Base-by-base conservation (phyloP, 2,329 filamentous ascomycete species). In the Aspergillus pseudoterreus region DNA sequence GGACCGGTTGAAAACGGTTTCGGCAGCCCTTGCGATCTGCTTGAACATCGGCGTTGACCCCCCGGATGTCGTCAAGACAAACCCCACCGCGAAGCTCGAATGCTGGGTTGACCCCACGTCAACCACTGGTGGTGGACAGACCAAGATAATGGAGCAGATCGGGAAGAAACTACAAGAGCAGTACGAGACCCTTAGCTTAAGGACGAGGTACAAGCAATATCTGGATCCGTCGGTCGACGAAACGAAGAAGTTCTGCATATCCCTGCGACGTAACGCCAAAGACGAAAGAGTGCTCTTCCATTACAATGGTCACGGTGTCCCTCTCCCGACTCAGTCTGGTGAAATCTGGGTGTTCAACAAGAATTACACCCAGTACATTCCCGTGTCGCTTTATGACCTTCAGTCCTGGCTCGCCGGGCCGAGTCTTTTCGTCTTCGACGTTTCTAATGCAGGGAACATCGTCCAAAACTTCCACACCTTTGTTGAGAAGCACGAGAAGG, bases 321-420 rank as follows among this genome's bases (percentile, higher is more conserved):
- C 94, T 1, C 90, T 96, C 65, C 94, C 94, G 3, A 99, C 94
- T 0, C 85, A 88, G 3, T 96, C 92, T 4, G 94, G 94, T 12
- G 94, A 99, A 71, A 95, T 99, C 17, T 99, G 94, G 94, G 95
- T 97, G 4, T 99, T 99, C 71, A 99, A 99, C 73, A 92, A 94
- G 62, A 97, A 90, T 60, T 99, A 96, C 69, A 99, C 94, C 0
- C 94, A 99, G 72, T 99, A 99, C 68, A 99, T 99, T 39, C 94
- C 94, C 0, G 89, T 99, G 41, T 96, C 92, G 1, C 77, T 99
- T 8, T 96, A 95, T 64, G 94, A 99, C 67, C 75, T 99, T 42
- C 92, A 97, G 71, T 87, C 89, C 52, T 99, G 94, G 94, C 83
- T 99, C 6, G 91, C 92, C 56, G 92, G 92, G 0, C 94, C 94